phyloP scores from a whole-genome alignment of 257 asterid species.

The Apocynum venetum region DNA sequence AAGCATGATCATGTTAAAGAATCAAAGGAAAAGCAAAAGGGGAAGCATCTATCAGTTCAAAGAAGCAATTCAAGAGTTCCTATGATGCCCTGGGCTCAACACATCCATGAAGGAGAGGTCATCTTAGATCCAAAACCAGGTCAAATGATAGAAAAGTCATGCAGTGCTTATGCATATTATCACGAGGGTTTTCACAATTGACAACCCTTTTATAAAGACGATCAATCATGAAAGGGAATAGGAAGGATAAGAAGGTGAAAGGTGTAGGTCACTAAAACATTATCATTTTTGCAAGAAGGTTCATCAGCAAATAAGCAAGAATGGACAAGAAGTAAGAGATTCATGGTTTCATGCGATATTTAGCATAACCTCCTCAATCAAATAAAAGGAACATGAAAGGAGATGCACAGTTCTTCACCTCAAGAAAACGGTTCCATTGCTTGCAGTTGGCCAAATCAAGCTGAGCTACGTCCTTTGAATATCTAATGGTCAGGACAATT shows the following conservation, averaged over 20 bases:
- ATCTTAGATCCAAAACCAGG: background rate
- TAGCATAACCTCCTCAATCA: background rate
- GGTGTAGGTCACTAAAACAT: background rate
- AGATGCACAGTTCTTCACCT: constrained; percentile 43
- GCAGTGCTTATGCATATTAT: background rate
- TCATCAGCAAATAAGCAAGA: no score
- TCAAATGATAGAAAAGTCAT: background rate
- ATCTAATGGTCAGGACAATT: constrained; percentile 35
- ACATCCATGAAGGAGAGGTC: background rate
- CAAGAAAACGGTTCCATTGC: constrained; percentile 94
- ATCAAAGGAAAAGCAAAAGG: background rate
- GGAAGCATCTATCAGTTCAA: background rate
- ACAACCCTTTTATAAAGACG: background rate
- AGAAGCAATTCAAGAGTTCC: background rate
- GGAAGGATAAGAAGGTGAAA: background rate
- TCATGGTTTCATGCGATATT: background rate
- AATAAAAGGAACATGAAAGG: background rate
- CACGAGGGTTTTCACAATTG: background rate
- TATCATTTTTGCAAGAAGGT: background rate
- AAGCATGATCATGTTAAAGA: background rate
- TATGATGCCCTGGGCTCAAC: background rate
- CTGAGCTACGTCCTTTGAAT: constrained; percentile 65
- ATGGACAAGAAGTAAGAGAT: background rate
- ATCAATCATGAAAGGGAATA: background rate
- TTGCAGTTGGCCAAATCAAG: constrained; percentile 77